These are phyloP conservation scores for Parascedosporium putredinis DNA, from an alignment of 2,329 filamentous ascomycete species.

Conservation along the genomic window DNA sequence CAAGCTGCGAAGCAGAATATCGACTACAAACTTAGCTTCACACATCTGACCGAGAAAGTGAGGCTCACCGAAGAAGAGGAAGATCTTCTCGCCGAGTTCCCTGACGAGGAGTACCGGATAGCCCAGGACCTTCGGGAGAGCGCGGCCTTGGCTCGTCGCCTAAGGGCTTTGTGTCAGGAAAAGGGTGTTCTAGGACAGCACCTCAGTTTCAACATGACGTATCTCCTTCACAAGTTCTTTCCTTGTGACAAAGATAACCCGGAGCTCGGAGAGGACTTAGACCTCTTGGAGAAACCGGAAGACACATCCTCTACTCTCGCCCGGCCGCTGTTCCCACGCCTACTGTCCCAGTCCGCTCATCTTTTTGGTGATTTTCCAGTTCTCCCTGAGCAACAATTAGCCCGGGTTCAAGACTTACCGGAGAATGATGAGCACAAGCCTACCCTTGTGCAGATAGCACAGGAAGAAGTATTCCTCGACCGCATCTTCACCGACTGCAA, in stretches of 20 bases:
- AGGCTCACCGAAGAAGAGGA: conserved; percentile 25
- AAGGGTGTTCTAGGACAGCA: conserved; percentile 32
- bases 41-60: conserved; percentile 10
- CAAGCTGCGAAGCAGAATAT: conserved; percentile 1
- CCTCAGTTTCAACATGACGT: conserved; percentile 9
- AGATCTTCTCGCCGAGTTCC: conserved; percentile 34
- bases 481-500: conserved; percentile 27
- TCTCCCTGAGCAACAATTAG: conserved; percentile 30
- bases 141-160: conserved; percentile 16
- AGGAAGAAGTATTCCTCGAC: conserved; percentile 39
- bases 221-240: conserved; percentile 4
- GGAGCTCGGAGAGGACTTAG: conserved; percentile 28
- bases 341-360: conserved; percentile 39
- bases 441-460: conserved; percentile 26
- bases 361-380: conserved; percentile 27
- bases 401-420: conserved; percentile 26
- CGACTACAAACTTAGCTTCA: not conserved
- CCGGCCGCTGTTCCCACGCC: conserved; percentile 30
- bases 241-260: conserved; percentile 26
- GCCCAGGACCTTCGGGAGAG: conserved; percentile 23
- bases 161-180: conserved; percentile 30
- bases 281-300: conserved; percentile 21
- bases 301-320: conserved; percentile 17
- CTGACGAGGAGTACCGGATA: conserved; percentile 21
- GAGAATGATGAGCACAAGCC: conserved; percentile 22